phyloP scores from a whole-genome alignment of 164 flowering plant genomes.

The Tetracentron sinense region DNA sequence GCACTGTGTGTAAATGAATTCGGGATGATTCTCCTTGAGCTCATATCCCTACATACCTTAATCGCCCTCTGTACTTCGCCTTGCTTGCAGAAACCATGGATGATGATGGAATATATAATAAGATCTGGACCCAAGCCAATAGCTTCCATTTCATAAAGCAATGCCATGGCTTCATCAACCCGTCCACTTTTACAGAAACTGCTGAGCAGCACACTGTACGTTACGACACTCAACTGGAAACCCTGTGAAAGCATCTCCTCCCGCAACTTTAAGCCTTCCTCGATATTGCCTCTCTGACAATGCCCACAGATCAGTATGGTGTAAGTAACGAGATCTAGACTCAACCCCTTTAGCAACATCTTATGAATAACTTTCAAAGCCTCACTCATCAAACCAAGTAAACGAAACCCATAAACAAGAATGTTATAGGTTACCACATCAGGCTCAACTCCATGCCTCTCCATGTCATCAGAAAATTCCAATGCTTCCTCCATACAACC shows the following conservation, averaged over 20 bases:
- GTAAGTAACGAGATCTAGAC: constrained; percentile 44
- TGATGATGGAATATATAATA: constrained; percentile 53
- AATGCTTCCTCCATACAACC: constrained; percentile 71
- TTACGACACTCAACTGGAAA: constrained; percentile 35
- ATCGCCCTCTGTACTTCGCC: constrained; percentile 50
- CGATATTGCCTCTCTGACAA: constrained; percentile 45
- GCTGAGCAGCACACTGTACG: constrained; percentile 48
- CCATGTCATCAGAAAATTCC: constrained; percentile 52
- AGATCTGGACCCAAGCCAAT: constrained; percentile 48
- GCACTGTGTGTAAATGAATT: constrained; percentile 37
- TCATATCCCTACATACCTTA: constrained; percentile 44
- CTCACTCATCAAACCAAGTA: constrained; percentile 41
- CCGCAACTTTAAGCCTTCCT: constrained; percentile 45
- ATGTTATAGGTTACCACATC: constrained; percentile 62
- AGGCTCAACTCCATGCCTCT: constrained; percentile 49
- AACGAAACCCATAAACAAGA: constrained; percentile 55
- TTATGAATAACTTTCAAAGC: constrained; percentile 35
- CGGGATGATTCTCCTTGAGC: constrained; percentile 37
- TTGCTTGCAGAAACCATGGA: constrained; percentile 62
- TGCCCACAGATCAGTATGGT: constrained; percentile 53
- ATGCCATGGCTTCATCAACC: constrained; percentile 40
- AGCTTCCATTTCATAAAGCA: constrained; percentile 51
- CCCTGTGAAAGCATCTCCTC: constrained; percentile 49
- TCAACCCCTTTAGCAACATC: constrained; percentile 40
- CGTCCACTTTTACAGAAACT: constrained; percentile 53